A percentile compares a stretch with the other conserved stretches of the same genome.
phyloP scores from a whole-genome alignment of 352 stramenopile genomes.

The Phytophthora nicotianae region DNA sequence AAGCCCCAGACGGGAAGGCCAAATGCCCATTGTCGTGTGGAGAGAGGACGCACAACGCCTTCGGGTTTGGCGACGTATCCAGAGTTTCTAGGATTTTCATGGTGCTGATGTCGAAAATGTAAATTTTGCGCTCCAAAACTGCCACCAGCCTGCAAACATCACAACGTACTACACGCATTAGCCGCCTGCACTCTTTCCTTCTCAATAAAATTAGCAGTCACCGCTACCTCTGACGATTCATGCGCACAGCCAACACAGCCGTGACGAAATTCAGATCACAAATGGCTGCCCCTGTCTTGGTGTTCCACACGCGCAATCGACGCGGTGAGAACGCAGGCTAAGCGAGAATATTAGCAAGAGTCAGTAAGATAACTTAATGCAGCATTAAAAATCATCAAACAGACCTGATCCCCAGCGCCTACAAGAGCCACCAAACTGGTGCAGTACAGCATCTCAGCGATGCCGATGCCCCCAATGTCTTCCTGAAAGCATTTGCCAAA shows the following conservation, averaged over 20 bases:
- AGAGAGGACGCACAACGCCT: slow-evolving; percentile 83
- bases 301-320: slow-evolving; percentile 92
- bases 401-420: slow-evolving; percentile 88
- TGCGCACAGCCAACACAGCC: slow-evolving; percentile 87
- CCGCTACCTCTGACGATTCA: slow-evolving; percentile 88
- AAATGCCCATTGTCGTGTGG: slow-evolving; percentile 87
- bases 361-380: not conserved
- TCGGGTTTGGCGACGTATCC: slow-evolving; percentile 89
- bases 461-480: slow-evolving; percentile 86
- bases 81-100: slow-evolving; percentile 94
- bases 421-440: slow-evolving; percentile 93
- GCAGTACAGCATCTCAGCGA: slow-evolving; percentile 94
- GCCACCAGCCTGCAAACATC: slow-evolving; percentile 60
- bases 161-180: slow-evolving; percentile 9
- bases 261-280: slow-evolving; percentile 94
- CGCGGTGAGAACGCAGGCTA: slow-evolving; percentile 91
- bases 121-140: slow-evolving; percentile 89
- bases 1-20: slow-evolving; percentile 81
- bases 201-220: not conserved
- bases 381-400: not conserved
- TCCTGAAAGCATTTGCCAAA: slow-evolving; percentile 91
- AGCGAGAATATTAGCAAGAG: not conserved
- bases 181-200: not conserved
- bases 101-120: slow-evolving; percentile 94
- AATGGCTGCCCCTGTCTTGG: slow-evolving; percentile 88